Conservation (phyloP, 768 basidiomycete species). For the Boletus vinaceobasis region DNA sequence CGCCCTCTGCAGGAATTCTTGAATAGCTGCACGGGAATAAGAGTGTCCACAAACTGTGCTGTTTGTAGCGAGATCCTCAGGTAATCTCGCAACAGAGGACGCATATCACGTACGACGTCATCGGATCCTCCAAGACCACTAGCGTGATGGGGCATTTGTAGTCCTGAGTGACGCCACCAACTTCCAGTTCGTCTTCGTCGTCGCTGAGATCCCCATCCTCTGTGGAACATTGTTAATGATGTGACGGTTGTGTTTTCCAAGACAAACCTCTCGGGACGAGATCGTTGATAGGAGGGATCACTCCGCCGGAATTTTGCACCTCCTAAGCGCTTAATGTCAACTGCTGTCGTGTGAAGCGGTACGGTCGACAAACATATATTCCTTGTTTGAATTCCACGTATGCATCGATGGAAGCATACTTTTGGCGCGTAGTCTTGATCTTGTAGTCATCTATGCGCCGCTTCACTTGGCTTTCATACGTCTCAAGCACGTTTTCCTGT, state of each 20-base stretch:
- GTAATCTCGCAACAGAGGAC: not conserved
- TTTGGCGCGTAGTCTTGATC: conserved; percentile 69
- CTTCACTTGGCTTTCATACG: conserved; percentile 49
- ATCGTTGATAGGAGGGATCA: conserved; percentile 76
- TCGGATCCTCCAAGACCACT: conserved; percentile 61
- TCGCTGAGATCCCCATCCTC: conserved; percentile 81
- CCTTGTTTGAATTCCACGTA: conserved; percentile 62
- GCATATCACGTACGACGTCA: conserved; percentile 67
- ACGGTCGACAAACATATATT: conserved; percentile 55
- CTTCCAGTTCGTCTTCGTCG: conserved; percentile 83
- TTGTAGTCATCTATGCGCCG: conserved; percentile 45
- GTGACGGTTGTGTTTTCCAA: no score
- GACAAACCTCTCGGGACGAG: conserved; percentile 63
- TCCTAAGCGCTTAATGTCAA: conserved; percentile 44
- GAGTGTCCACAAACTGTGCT: conserved; percentile 77
- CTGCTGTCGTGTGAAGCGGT: not conserved
- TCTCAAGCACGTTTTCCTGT: conserved; percentile 50
- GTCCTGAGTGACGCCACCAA: conserved; percentile 81
- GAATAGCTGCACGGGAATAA: conserved; percentile 72
- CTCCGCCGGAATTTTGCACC: conserved; percentile 55
- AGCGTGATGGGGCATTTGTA: conserved; percentile 84
- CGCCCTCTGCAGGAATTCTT: conserved; percentile 50
- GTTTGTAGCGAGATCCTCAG: conserved; percentile 2
- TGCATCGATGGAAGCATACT: conserved; percentile 59
- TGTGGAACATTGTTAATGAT: conserved; percentile 25